phyloP scores from a whole-genome alignment of 2,329 filamentous ascomycete genomes.

The Teratosphaeria gauchensis region DNA sequence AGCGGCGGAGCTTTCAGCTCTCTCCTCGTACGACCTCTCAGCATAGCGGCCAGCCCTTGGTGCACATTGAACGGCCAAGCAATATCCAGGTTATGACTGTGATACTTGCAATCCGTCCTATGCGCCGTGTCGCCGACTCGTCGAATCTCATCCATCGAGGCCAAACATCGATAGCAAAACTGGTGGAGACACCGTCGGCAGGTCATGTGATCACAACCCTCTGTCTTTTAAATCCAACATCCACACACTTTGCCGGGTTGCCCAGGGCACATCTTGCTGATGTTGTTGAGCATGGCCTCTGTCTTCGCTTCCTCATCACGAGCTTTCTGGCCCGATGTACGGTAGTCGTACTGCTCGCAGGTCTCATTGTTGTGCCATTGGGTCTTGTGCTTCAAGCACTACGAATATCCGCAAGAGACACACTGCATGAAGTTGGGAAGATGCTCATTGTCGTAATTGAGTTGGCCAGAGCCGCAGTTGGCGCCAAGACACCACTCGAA shows the following conservation, averaged over 20 bases:
- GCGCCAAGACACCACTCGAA: slow-evolving; percentile 46
- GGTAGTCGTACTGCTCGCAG: slow-evolving; percentile 30
- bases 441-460: slow-evolving; percentile 31
- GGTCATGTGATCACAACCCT: slow-evolving; percentile 33
- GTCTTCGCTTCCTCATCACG: slow-evolving; percentile 15
- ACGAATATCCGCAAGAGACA: slow-evolving; percentile 24
- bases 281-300: slow-evolving; percentile 20
- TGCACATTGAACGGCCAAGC: slow-evolving; percentile 25
- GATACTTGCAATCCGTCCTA: slow-evolving; percentile 19
- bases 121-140: slow-evolving; percentile 21
- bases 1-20: no score
- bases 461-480: slow-evolving; percentile 43
- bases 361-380: slow-evolving; percentile 32
- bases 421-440: slow-evolving; percentile 33
- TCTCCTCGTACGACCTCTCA: no score
- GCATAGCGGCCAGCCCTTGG: neutral
- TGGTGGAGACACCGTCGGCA: slow-evolving; percentile 29
- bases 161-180: slow-evolving; percentile 33
- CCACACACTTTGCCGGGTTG: slow-evolving; percentile 19
- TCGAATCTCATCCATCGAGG: slow-evolving; percentile 18
- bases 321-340: slow-evolving; percentile 16
- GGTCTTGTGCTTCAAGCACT: slow-evolving; percentile 28
- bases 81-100: slow-evolving; percentile 17
- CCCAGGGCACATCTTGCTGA: slow-evolving; percentile 30
- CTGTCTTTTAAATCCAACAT: slow-evolving; percentile 30